Percentiles rank a stretch among this genome's conserved stretches.
Evolutionary conservation across 2,329 filamentous ascomycete genomes (phyloP).

Genomic region (Monilinia fructicola): DNA sequence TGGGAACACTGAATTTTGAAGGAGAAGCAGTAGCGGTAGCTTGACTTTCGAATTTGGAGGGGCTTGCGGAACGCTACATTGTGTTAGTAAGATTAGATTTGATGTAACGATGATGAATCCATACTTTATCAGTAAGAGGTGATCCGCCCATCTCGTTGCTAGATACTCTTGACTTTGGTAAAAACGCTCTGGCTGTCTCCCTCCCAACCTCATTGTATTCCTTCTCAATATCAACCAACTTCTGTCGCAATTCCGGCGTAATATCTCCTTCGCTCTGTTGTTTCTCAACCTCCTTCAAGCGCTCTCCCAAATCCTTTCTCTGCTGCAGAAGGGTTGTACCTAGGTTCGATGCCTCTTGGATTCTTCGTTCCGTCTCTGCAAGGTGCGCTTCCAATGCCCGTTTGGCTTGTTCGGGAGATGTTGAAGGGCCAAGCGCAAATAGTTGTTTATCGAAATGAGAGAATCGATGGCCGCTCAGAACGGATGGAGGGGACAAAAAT

Average conservation of each 20-base stretch:
- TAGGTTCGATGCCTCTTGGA: conserved; percentile 87
- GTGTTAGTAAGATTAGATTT: conserved; percentile 29
- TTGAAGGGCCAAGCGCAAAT: conserved; percentile 71
- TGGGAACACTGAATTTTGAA: conserved; percentile 83
- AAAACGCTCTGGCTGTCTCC: conserved; percentile 83
- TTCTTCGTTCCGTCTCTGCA: conserved; percentile 84
- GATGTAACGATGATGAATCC: conserved; percentile 18
- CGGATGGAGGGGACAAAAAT: conserved; percentile 53
- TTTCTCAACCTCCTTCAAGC: conserved; percentile 80
- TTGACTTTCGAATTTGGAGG: conserved; percentile 79
- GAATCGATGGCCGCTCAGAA: conserved; percentile 72
- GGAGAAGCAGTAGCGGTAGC: conserved; percentile 80
- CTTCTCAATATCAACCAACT: conserved; percentile 82
- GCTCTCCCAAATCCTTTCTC: conserved; percentile 77
- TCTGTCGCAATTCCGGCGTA: conserved; percentile 76
- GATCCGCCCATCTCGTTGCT: conserved; percentile 60
- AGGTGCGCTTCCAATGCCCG: conserved; percentile 88
- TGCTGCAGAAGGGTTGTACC: conserved; percentile 87
- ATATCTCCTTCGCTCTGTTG: conserved; percentile 75
- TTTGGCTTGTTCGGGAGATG: conserved; percentile 84
- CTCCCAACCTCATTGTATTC: conserved; percentile 93
- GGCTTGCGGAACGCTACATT: conserved; percentile 64
- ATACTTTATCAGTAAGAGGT: conserved; percentile 50
- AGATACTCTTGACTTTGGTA: conserved; percentile 78
- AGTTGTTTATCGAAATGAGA: conserved; percentile 79